Evolutionary conservation across 371 early-diverging fungal species (phyloP).

Genomic region (Vairimorpha ceranae): DNA sequence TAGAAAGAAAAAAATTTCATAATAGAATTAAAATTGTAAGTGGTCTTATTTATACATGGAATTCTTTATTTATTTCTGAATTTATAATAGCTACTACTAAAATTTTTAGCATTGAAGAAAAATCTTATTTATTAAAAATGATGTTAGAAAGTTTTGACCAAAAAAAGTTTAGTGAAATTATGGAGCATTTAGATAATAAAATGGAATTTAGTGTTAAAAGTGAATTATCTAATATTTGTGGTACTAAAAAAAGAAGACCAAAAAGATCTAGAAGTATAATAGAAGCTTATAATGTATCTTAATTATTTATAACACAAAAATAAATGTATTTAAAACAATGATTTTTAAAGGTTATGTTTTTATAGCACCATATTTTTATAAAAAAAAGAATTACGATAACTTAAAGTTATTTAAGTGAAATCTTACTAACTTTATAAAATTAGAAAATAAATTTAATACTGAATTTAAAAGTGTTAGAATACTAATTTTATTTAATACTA

Average conservation of each 20-base stretch:
- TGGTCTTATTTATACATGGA: slow-evolving; percentile 62
- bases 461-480: no score
- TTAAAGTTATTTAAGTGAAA: no score
- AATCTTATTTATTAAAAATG: slow-evolving; percentile 5
- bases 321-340: no score
- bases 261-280: slow-evolving; percentile 45
- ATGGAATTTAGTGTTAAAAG: slow-evolving; percentile 32
- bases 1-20: slow-evolving; percentile 16
- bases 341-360: no score
- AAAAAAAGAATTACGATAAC: no score
- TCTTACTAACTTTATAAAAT: no score
- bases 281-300: slow-evolving; percentile 46
- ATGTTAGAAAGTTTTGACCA: slow-evolving; percentile 43
- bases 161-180: slow-evolving; percentile 48
- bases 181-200: slow-evolving; percentile 44
- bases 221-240: slow-evolving; percentile 9
- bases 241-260: not conserved
- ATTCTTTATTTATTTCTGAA: slow-evolving; percentile 60
- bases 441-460: no score
- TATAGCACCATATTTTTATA: no score
- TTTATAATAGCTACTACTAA: slow-evolving; percentile 53
- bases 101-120: slow-evolving; percentile 32
- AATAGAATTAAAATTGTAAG: slow-evolving; percentile 43
- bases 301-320: no score
- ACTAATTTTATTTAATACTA: no score